Base-by-base conservation (phyloP, 2,329 filamentous ascomycete species). In the Didymella exigua region DNA sequence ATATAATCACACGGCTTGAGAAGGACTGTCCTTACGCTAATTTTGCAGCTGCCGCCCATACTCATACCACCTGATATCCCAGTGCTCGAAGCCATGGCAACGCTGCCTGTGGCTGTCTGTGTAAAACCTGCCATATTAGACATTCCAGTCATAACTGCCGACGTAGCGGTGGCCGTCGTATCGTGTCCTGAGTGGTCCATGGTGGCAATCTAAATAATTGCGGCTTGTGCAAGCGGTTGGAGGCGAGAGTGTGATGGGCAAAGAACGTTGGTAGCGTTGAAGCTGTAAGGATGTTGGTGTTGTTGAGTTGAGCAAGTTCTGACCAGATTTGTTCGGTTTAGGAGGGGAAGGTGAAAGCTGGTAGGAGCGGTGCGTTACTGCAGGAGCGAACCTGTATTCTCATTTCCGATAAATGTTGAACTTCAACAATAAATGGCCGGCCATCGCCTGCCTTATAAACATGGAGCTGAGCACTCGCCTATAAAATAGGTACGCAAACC, bases 1-100 rank as follows among this genome's bases (percentile, higher is more conserved):
- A 14, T 14, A 5, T 5, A 13, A 8, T 6, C 9, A 13, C 18
- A 16, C 1, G 14, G 4, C 6, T 23, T 23, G 8, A 8, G 21
- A 11, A 14, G n/a, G 14, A 3, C 36, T 4, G 3, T 11, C 48
- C 65, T 43, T 58, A 72, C 70, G 52, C 62, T 68, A 30, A 73
- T 73, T 54, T 73, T 71, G 65, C 70, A 73, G 19, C 53, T 49
- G 21, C 66, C 62, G 27, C 64, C 63, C 65, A 67, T 68, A 19
- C 52, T 56, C 62, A 65, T 67, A 26, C 49, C 53, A 16, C 59
- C 57, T 44, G 46, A 51, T 63, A 68, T 67, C 4, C 54, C 60
- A 11, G 56, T 51, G 33, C 59, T 58, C 41, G 49, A 59, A 19
- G 66, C 60, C 66, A 68, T 71, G 11, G 49, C 60, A 40, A 58